Evolutionary conservation across 1,139 yeast species (phyloP).

Genomic region (Pneumocystis jirovecii): DNA sequence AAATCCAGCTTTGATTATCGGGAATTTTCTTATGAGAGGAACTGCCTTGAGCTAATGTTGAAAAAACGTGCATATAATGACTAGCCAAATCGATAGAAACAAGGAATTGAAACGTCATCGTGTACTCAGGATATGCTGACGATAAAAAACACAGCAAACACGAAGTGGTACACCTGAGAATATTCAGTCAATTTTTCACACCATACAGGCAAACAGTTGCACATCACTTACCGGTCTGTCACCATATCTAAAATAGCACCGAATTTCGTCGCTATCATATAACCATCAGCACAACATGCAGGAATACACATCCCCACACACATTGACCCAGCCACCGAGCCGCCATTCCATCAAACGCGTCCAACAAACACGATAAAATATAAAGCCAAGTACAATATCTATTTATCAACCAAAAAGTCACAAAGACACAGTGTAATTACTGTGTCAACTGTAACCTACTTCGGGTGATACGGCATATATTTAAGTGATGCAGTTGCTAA

Average conservation of each 20-base stretch:
- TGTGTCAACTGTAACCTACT: constrained; percentile 16
- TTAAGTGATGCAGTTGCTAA: constrained; percentile 68
- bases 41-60: constrained; percentile 68
- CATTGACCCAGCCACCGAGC: constrained; percentile 78
- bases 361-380: constrained; percentile 77
- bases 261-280: constrained; percentile 44
- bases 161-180: constrained; percentile 59
- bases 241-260: constrained; percentile 99
- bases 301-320: not conserved
- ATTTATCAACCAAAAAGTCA: not conserved
- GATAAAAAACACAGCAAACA: constrained; percentile 76
- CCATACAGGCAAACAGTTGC: not conserved
- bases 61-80: constrained; percentile 98
- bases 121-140: constrained; percentile 55
- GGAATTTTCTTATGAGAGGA: constrained; percentile 74
- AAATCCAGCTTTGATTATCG: constrained; percentile 50
- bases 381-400: constrained; percentile 45
- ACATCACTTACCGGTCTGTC: constrained; percentile 47
- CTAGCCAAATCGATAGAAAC: constrained; percentile 83
- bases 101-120: constrained; percentile 66
- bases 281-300: not conserved
- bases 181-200: not conserved
- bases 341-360: constrained; percentile 93
- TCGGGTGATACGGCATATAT: constrained; percentile 73
- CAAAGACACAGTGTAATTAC: not conserved